Evolutionary conservation across 2,329 filamentous ascomycete genomes (phyloP), one percentile per base, ranked within the genome.

Genomic region (Sordariomycetes sp.): DNA sequence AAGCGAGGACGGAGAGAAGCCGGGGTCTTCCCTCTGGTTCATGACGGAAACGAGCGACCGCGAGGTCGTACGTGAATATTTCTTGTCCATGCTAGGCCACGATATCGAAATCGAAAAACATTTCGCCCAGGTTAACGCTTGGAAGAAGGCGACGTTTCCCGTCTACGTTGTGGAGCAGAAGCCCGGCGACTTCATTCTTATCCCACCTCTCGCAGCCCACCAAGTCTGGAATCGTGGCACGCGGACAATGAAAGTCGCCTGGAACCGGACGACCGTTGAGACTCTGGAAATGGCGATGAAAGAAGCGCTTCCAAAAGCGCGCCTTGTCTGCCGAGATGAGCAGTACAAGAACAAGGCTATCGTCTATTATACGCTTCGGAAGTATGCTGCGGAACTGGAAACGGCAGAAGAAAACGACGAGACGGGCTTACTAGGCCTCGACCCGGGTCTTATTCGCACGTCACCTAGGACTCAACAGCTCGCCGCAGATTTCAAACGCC

Each of bases 311-410:
- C 91, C 92, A 0, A 90, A 91, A 64, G 90, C 92, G 11, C 83
- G 91, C 14, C 82, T 97, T 64, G 93, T 97, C 2, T 97, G 94
- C 68, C 88, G 94, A 43, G 94, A 99, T 64, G 94, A 99, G 69
- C 93, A 97, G 70, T 99, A 99, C 77, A 97, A 97, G 70, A 97
- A 96, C 74, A 97, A 97, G 70, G 90, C 92, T 5, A 97, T 97
- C 59, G 79, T 97, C 52, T 96, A 92, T 70, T 96, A 87, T 68
- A 90, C 91, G 0, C 77, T 97, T 3, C 75, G 87, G 12, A 94
- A 91, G 66, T 97, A 97, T 68, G 76, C 79, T 61, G 74, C 76
- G n/a, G 76, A 83, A 55, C 79, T 89, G 18, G 74, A 79, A 58
- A 25, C 54, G 6, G 28, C 40, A 3, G 55, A 57, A 37, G 69